A percentile compares a stretch with the other conserved stretches of the same genome.
Evolutionary conservation across 208 protist genomes (phyloP).

Genomic region (Trypanosoma conorhini): DNA sequence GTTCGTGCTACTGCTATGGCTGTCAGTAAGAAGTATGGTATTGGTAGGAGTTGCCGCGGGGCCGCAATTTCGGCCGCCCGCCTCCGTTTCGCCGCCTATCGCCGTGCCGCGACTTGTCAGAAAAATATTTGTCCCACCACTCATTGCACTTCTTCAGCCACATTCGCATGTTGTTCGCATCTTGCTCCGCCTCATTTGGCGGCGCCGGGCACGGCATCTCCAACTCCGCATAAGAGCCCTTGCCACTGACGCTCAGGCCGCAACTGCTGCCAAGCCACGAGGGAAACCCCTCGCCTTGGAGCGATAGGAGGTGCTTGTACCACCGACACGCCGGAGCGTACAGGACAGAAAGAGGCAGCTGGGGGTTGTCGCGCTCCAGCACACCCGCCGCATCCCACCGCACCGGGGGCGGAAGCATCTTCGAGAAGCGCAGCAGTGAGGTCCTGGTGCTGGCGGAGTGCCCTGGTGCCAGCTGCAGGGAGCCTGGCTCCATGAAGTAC

Average conservation of each 20-base stretch:
- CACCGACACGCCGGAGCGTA: background rate
- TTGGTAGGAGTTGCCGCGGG: constrained; percentile 1
- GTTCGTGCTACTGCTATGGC: constrained; percentile 24
- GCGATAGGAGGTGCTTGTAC: background rate
- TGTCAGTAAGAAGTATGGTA: constrained; percentile 2
- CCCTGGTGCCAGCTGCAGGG: background rate
- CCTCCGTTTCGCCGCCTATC: background rate
- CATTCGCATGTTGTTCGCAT: constrained; percentile 19
- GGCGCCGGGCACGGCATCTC: constrained; percentile 25
- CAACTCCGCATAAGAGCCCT: background rate
- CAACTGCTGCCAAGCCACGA: background rate
- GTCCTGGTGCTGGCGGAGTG: background rate
- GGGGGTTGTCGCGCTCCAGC: background rate
- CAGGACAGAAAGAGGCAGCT: background rate
- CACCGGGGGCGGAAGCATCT: constrained; percentile 20
- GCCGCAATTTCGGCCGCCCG: constrained; percentile 14
- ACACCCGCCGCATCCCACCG: background rate
- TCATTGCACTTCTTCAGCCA: constrained; percentile 13
- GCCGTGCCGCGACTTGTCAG: background rate
- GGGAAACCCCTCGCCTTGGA: background rate
- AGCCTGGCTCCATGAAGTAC: too few species aligned
- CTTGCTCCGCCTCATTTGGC: constrained; percentile 25
- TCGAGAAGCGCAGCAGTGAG: constrained; percentile 4
- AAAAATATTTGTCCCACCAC: constrained; percentile 13
- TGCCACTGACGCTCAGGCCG: background rate